Conservation (phyloP, 192 early-diverging fungal genomes). For the Dissophora globulifera region DNA sequence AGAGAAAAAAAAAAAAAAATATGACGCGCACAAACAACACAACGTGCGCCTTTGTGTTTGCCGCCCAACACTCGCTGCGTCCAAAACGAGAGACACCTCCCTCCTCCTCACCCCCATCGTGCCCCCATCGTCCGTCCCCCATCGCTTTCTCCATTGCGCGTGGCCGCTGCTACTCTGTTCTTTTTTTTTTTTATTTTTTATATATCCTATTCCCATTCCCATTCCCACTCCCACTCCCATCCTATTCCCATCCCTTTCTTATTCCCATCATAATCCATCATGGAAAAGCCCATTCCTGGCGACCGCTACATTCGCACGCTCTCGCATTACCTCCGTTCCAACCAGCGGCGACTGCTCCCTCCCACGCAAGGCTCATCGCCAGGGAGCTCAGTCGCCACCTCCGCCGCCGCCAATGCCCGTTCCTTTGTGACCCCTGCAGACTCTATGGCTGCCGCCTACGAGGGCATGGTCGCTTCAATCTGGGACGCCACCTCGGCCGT, state of each 20-base stretch:
- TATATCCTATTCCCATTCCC: background rate
- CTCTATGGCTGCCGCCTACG: conserved; percentile 49
- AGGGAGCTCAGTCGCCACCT: conserved; percentile 15
- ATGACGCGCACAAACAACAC: no score
- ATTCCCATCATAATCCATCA: background rate
- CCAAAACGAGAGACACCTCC: no score
- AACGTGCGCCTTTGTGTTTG: no score
- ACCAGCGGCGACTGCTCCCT: conserved; percentile 54
- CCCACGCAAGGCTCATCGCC: conserved; percentile 18
- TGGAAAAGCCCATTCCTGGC: conserved; percentile 52
- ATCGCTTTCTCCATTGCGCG: no score
- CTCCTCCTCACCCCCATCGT: no score
- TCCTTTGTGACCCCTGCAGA: conserved; percentile 36
- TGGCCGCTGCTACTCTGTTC: no score
- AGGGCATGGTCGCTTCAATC: conserved; percentile 39
- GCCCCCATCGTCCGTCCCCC: no score
- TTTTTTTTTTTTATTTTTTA: no score
- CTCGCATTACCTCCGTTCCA: conserved; percentile 63
- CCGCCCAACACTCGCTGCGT: no score
- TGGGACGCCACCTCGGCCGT: conserved; percentile 37
- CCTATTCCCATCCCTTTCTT: background rate
- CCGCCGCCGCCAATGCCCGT: conserved; percentile 41
- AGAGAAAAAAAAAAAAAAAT: no score
- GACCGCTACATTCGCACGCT: conserved; percentile 66
- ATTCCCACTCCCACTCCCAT: background rate